Percentiles rank a stretch among this genome's conserved stretches.
Conservation (phyloP, 2,329 filamentous ascomycete genomes). For the Fusarium secorum region DNA sequence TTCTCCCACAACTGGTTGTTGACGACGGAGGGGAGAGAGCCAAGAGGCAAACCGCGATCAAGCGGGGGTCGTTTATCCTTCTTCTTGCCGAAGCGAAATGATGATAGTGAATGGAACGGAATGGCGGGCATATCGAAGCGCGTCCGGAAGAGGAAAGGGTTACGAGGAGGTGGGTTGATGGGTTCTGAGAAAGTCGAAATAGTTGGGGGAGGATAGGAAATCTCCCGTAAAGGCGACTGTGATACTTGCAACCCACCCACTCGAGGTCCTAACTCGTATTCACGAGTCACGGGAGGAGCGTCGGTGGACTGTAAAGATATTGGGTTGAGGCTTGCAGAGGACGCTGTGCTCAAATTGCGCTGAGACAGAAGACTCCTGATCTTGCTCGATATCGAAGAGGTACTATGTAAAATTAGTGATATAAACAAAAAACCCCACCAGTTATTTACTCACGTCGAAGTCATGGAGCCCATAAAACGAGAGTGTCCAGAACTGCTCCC, state of each 20-base stretch:
- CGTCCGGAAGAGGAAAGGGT: conserved; percentile 49
- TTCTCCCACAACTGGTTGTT: conserved; percentile 20
- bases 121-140: conserved; percentile 39
- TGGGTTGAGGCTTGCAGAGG: conserved; percentile 9
- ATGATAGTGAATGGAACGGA: conserved; percentile 32
- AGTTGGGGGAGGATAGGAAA: not conserved
- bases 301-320: not conserved
- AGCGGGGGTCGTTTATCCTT: conserved; percentile 1
- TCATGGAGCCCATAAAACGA: conserved; percentile 26
- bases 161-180: conserved; percentile 32
- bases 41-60: conserved; percentile 13
- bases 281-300: not conserved
- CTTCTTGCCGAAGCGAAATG: conserved; percentile 23
- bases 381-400: conserved; percentile 33
- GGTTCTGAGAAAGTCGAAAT: not conserved
- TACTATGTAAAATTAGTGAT: not conserved
- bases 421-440: no score
- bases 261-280: conserved; percentile 17
- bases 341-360: conserved; percentile 27
- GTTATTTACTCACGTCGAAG: conserved; percentile 31
- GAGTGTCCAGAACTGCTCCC: conserved; percentile 37
- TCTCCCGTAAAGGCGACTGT: not conserved
- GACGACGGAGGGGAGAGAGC: conserved; percentile 21
- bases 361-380: conserved; percentile 33
- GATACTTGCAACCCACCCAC: not conserved